Evolutionary conservation across 495 filamentous ascomycete genomes (phyloP), one percentile per base, ranked within the genome.

Genomic region (Aeminium ludgeri): DNA sequence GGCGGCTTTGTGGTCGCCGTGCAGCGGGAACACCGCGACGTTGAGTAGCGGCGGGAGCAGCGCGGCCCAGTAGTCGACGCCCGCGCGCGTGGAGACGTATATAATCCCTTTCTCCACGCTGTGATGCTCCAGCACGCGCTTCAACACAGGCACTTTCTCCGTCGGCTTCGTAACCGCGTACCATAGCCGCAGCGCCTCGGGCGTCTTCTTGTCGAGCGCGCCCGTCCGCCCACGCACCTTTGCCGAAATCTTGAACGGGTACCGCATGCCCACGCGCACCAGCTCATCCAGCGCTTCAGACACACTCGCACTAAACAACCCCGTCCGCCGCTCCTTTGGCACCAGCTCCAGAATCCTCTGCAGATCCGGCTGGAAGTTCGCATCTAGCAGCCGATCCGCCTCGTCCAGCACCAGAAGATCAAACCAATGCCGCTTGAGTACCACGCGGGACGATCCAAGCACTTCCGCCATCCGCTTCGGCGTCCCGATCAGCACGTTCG

Each of bases 341-440:
- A 97, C 63, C 8, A 80, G 70, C 10, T 73, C 68, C 23, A 96
- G 62, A 39, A 97, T 97, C 36, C 73, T 80, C 38, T 84, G 82
- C 3, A 97, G 62, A 47, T 89, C 81, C 6, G 87, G 75, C 53
- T 86, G 85, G 64, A 97, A 96, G 7, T 91, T 91, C n/a, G 95
- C 66, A 59, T 97, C 91, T 6, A 97, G 64, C 18, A 97, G 62
- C 40, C 91, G 65, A 55, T 97, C 89, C 31, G 89, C 89, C 60
- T 97, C 89, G 53, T 97, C 89, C 38, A 97, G 66, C 34, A 97
- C 80, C 10, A 97, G 69, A 6, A 47, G 27, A 27, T 53, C 50
- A 20, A 53, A 53, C 25, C 30, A 46, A 27, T 46, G 48, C 7
- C 48, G 31, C 20, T 51, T 51, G 10, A 51, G 38, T 43, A 81